Base-by-base conservation (phyloP, 139 green algal species). In the Prasinococcaceae sp. region DNA sequence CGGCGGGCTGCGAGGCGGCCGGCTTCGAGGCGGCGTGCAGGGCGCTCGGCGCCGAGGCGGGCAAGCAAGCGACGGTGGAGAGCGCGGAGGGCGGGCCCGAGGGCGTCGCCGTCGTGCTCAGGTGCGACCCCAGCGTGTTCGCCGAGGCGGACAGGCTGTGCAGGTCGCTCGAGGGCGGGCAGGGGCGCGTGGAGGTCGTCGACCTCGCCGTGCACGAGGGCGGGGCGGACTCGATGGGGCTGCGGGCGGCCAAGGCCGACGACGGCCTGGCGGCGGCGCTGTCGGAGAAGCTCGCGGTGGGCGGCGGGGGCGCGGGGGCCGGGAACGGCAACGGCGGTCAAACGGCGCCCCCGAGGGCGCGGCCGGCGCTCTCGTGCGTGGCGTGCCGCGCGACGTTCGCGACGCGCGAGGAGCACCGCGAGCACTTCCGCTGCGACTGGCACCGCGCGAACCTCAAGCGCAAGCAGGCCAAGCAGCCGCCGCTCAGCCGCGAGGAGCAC, bases 341-440 rank as follows among this genome's bases (percentile, higher is more conserved):
- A n/a, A 55, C 19, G 8, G 42, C 40, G 5, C 6, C n/a, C 20
- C 43, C n/a, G n/a, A 30, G 23, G 23, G 45, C 30, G 30, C 33
- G 45, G 24, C 23, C 17, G 47, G 17, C 46, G 14, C 25, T 24
- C 19, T 10, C 58, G 50, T 75, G 66, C 54, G 48, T 17, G 12
- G 76, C 66, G 6, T 75, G 65, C 48, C 14, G 40, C 4, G 49
- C 35, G 2, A 19, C 29, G 5, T 90, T 93, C 52, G 45, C 35
- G 0, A 63, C 52, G 1, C 35, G 58, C 0, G 45, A 69, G 20
- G 79, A 92, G 58, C 80, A 89, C 61, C 66, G 86, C 0, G 58
- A 63, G 25, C 86, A 95, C 59, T 94, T 92, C 60, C 78, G 78
- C 22, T 79, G 70, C 0, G 86, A 95, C 60, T 95, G 84, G 86